phyloP scores from a whole-genome alignment of 2,329 filamentous ascomycete genomes.

The Dryadomyces sulphureus region DNA sequence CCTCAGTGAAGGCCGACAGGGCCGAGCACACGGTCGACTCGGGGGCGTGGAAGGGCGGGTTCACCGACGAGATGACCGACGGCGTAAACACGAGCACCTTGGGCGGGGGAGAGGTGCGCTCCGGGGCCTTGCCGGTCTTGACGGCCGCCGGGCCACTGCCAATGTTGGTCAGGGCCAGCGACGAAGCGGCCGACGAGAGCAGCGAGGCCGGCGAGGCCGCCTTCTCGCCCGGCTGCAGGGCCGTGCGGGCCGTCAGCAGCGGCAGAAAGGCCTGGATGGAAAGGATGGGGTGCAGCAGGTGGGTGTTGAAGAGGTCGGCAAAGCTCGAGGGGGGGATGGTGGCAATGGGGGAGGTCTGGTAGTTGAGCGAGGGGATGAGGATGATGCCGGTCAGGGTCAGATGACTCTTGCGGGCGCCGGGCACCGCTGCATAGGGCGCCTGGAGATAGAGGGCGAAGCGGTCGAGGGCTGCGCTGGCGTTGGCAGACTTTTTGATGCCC shows the following conservation, averaged over 20 bases:
- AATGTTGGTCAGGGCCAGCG: constrained; percentile 3
- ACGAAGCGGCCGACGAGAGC: constrained; percentile 4
- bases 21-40: constrained; percentile 78
- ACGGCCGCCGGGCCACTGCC: constrained; percentile 16
- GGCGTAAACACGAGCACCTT: constrained; percentile 68
- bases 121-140: constrained; percentile 5
- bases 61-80: constrained; percentile 64
- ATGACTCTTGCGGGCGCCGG: constrained; percentile 60
- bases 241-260: constrained; percentile 49
- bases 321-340: constrained; percentile 73
- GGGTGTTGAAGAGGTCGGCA: constrained; percentile 82
- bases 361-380: constrained; percentile 67
- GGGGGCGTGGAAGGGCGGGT: constrained; percentile 67
- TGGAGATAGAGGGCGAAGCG: constrained; percentile 59
- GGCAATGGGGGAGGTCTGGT: constrained; percentile 70
- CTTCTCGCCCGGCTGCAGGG: constrained; percentile 20
- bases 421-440: constrained; percentile 59
- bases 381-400: constrained; percentile 68
- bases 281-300: constrained; percentile 77
- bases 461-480: constrained; percentile 52
- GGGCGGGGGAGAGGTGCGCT: constrained; percentile 22
- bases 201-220: constrained; percentile 4
- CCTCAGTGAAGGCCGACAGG: constrained; percentile 71
- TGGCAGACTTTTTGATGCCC: constrained; percentile 40
- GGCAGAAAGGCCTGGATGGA: constrained; percentile 83